Base-by-base conservation (phyloP, 768 basidiomycete species). In the Rhodosporidiobolus sp. region DNA sequence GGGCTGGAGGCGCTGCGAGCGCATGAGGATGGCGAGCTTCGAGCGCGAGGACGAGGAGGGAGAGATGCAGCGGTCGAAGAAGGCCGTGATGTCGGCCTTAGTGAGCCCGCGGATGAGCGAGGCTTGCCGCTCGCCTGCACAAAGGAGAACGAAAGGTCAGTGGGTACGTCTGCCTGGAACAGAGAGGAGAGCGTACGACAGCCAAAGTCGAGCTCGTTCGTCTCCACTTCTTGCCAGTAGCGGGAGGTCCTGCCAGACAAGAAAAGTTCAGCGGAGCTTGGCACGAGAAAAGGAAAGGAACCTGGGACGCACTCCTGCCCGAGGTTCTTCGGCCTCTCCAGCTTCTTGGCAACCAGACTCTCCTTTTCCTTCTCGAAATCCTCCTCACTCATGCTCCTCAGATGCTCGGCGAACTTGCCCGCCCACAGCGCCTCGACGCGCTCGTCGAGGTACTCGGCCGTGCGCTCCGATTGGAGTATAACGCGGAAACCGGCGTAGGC, bases 361-460 rank as follows among this genome's bases (percentile, higher is more conserved):
- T 69, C 88, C 88, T 82, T 94, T 92, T 80, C 90, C 91, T 82
- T 97, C 34, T 84, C 82, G 78, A 97, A 94, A 74, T 90, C 88
- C 35, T 84, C 88, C 12, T 85, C 83, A 9, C 81, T 79, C 89
- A 97, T 90, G 12, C 83, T 84, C 78, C 85, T 85, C 24, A 99
- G 83, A 61, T 83, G 85, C 43, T 80, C 81, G 77, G 87, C 87
- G 87, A 95, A 90, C 63, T 83, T 83, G 57, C 87, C 85, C 65
- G 95, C 82, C 74, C 69, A 70, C 83, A 96, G 96, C 5, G 88
- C 87, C 63, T 97, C 94, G 19, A 98, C 89, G n/a, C 94, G 88
- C 67, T 86, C 84, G 82, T 98, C 96, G 50, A 98, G 84, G 80
- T 91, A 92, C 35, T 83, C 85, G 22, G 94, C 87, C 12, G 84